These are phyloP conservation scores for Ascochyta pisi DNA, from an alignment of 2,329 filamentous ascomycete species.

Conservation along the genomic window DNA sequence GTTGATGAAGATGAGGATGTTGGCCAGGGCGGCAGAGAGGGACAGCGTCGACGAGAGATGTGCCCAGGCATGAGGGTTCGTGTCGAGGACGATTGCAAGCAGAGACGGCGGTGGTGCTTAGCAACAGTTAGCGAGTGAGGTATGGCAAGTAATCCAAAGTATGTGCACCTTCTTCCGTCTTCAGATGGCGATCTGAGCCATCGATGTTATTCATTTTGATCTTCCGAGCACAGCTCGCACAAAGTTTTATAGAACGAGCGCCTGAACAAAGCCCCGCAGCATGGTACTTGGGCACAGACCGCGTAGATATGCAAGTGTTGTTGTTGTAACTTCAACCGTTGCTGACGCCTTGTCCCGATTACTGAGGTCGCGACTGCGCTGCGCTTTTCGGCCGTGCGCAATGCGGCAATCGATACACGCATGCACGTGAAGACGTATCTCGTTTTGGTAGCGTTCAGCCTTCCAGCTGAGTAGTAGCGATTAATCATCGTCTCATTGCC, in stretches of 20 bases:
- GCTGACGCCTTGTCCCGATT: constrained; percentile 3
- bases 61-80: constrained; percentile 94
- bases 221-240: not conserved
- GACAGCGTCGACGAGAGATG: constrained; percentile 76
- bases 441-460: not conserved
- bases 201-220: constrained; percentile 70
- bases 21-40: constrained; percentile 82
- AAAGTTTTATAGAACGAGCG: not conserved
- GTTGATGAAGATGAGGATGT: constrained; percentile 95
- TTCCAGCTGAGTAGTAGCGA: not conserved
- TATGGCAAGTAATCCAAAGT: not conserved
- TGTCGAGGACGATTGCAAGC: constrained; percentile 90
- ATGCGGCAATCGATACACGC: constrained; percentile 1
- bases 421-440: constrained; percentile 5
- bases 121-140: constrained; percentile 12
- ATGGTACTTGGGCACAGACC: not conserved
- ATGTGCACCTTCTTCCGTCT: constrained; percentile 43
- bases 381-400: constrained; percentile 11
- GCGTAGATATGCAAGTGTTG: not conserved
- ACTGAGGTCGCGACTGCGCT: constrained; percentile 7
- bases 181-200: constrained; percentile 58
- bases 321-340: not conserved
- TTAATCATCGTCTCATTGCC: not conserved
- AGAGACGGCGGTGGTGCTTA: constrained; percentile 75
- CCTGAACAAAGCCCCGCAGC: not conserved